These are phyloP conservation scores for Sutorius eximius DNA, from an alignment of 1,284 basidiomycete species.

Conservation along the genomic window DNA sequence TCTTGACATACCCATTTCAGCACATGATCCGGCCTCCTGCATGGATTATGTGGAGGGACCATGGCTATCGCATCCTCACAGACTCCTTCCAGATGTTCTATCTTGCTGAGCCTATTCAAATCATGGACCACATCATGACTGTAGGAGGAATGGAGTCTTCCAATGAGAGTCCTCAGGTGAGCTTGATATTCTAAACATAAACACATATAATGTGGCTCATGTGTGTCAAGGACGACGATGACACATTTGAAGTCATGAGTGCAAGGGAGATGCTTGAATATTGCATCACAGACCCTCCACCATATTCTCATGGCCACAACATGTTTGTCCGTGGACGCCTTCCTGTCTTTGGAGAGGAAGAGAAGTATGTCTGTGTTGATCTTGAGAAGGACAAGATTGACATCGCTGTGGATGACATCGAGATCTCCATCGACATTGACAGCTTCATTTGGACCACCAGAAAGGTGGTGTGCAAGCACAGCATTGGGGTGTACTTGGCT, in stretches of 20 bases:
- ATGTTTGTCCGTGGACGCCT: constrained; percentile 5
- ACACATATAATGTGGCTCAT: too few species aligned
- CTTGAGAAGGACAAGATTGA: constrained; percentile 2
- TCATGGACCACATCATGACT: constrained; percentile 14
- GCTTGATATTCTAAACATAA: too few species aligned
- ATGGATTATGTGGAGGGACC: too few species aligned
- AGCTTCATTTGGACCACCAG: constrained; percentile 18
- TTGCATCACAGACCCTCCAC: too few species aligned
- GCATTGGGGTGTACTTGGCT: constrained; percentile 2
- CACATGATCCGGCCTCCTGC: too few species aligned
- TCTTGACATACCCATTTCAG: too few species aligned
- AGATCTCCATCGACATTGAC: constrained; percentile 14
- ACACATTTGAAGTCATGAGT: too few species aligned
- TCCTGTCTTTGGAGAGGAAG: not conserved
- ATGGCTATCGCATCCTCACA: not conserved
- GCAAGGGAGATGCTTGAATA: constrained; percentile 10
- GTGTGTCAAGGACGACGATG: too few species aligned
- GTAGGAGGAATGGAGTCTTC: not conserved
- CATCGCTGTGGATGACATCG: not conserved
- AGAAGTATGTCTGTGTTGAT: constrained; percentile 3
- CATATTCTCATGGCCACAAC: not conserved
- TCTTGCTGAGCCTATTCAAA: not conserved
- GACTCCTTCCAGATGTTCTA: constrained; percentile 21
- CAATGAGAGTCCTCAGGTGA: too few species aligned
- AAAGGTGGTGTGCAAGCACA: not conserved